Base-by-base conservation (phyloP, 2,329 filamentous ascomycete genomes). In the Fusarium transvaalense region DNA sequence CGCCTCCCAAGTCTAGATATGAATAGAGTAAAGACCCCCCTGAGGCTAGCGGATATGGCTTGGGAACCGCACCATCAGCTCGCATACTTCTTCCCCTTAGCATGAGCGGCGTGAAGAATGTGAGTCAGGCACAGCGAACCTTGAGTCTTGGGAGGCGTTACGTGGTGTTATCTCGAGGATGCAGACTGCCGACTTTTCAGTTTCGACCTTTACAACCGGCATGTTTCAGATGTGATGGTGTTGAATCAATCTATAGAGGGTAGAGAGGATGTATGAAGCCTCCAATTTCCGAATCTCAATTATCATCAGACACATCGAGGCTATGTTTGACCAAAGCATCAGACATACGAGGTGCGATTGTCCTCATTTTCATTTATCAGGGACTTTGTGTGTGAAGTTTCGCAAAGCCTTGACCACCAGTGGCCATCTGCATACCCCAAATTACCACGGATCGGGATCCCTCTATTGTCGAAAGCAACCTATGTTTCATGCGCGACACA, bases 21-120 rank as follows among this genome's bases (percentile, higher is more conserved):
- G 60, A 57, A 55, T 54, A 54, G 54, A 34, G 58, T 23, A 59
- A 47, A 62, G 53, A 54, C 73, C 8, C 39, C 73, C 73, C 73
- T 75, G 71, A 56, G 65, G 59, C 71, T 75, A 75, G 66, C 35
- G 56, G 45, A 10, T 37, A 74, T 71, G 64, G 68, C 61, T 64
- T 64, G 46, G 23, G 25, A 62, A 64, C 59, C 64, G 56, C 68
- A 74, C 61, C 63, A 41, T 47, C 39, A 64, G 61, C 23, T 56
- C 62, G 53, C 57, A 65, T 60, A 56, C 47, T 27, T 27, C 47
- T 27, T 27, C 45, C 43, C 37, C 32, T 43, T 27, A 25, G 45
- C 41, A 12, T 29, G 9, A 29, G 10, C 29, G 29, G 8, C 25
- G 34, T n/a, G 43, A 46, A 32, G 14, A 41, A 17, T 31, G 47